phyloP scores from a whole-genome alignment of 768 basidiomycete genomes.

The Suillus variegatus region DNA sequence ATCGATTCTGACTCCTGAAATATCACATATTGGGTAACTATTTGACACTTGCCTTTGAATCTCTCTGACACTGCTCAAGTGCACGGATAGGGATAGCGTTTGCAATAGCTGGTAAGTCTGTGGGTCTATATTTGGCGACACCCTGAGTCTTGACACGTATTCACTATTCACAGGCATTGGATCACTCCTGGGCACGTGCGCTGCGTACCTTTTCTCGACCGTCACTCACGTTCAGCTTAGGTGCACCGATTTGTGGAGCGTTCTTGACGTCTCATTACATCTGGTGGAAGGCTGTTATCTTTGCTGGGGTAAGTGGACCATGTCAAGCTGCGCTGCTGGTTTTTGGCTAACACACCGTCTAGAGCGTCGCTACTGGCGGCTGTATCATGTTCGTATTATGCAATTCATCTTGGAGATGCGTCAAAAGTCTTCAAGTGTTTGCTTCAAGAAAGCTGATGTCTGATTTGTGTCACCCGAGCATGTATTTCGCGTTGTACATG shows the following conservation, averaged over 20 bases:
- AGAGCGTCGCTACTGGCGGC: background rate
- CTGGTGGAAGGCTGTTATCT: constrained; percentile 61
- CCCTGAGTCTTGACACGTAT: background rate
- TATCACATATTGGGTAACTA: constrained; percentile 51
- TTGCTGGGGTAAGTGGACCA: constrained; percentile 40
- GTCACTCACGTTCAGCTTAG: constrained; percentile 32
- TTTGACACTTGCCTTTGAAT: background rate
- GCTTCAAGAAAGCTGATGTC: background rate
- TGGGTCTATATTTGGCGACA: constrained; percentile 5
- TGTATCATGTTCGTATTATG: background rate
- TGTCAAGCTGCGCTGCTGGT: background rate
- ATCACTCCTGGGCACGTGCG: constrained; percentile 21
- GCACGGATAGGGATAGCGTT: constrained; percentile 50
- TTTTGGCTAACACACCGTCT: background rate
- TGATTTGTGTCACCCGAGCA: background rate
- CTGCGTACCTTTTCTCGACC: background rate
- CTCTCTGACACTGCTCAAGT: constrained; percentile 15
- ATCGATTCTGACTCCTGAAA: constrained; percentile 42
- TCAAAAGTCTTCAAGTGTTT: background rate
- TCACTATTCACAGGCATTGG: constrained; percentile 21
- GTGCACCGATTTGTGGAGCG: constrained; percentile 59
- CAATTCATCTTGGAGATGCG: background rate
- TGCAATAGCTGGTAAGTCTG: constrained; percentile 39
- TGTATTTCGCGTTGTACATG: background rate
- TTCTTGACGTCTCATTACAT: constrained; percentile 48